Conservation (phyloP, 2,329 filamentous ascomycete species). For the Elsinoe perseae region DNA sequence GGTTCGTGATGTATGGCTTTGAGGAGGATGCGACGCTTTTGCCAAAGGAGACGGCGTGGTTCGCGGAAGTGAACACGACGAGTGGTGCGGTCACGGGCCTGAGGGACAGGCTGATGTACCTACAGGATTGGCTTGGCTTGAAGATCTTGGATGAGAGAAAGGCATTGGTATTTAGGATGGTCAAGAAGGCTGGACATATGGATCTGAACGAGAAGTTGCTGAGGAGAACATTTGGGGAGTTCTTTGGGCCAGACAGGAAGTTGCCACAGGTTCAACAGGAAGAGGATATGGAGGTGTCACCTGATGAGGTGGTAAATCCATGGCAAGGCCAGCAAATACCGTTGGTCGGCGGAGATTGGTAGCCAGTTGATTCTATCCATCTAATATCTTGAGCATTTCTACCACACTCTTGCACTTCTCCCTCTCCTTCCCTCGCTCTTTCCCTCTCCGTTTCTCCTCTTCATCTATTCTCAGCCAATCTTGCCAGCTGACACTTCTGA, state of each 20-base stretch:
- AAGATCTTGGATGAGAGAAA: constrained; percentile 70
- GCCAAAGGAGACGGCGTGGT: constrained; percentile 87
- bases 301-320: not conserved
- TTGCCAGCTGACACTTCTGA: constrained; percentile 65
- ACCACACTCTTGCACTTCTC: constrained; percentile 55
- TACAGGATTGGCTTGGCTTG: constrained; percentile 89
- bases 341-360: constrained; percentile 8
- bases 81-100: constrained; percentile 56
- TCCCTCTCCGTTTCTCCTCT: constrained; percentile 63
- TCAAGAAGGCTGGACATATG: constrained; percentile 73
- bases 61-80: constrained; percentile 72
- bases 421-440: constrained; percentile 62
- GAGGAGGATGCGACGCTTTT: constrained; percentile 77
- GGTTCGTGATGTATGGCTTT: constrained; percentile 86
- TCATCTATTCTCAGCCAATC: constrained; percentile 81
- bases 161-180: constrained; percentile 64
- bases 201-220: constrained; percentile 60
- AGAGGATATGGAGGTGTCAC: not conserved
- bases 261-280: not conserved
- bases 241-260: constrained; percentile 48
- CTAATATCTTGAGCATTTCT: constrained; percentile 50
- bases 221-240: constrained; percentile 56
- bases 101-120: constrained; percentile 64
- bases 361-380: constrained; percentile 20
- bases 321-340: not conserved